Conservation (phyloP, 495 filamentous ascomycete genomes). For the Rostrohypoxylon terebratum region DNA sequence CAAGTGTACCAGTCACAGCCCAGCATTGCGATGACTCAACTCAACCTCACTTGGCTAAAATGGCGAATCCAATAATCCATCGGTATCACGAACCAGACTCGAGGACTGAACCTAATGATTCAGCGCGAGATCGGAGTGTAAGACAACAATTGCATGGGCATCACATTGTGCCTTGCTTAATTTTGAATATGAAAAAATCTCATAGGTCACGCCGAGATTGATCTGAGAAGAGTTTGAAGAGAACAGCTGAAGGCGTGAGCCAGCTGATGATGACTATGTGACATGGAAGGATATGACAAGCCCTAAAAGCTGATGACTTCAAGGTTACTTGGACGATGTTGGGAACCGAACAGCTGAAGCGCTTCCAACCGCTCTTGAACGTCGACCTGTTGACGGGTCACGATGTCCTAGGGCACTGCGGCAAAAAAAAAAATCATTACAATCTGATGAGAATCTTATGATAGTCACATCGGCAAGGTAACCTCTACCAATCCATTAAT, state of each 20-base stretch:
- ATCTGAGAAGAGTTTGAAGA: neutral
- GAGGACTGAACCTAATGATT: constrained; percentile 12
- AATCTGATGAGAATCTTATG: constrained; percentile 37
- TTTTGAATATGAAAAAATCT: constrained; percentile 19
- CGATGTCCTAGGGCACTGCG: constrained; percentile 8
- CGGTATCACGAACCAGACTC: constrained; percentile 36
- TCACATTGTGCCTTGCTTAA: constrained; percentile 29
- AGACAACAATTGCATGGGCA: constrained; percentile 23
- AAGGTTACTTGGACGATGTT: constrained; percentile 5
- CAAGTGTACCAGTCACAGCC: constrained; percentile 20
- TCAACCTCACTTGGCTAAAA: constrained; percentile 32
- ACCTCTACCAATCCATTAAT: constrained; percentile 36
- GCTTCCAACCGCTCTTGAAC: constrained; percentile 14
- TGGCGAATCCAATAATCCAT: constrained; percentile 27
- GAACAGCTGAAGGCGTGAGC: neutral
- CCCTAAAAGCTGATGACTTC: constrained; percentile 9
- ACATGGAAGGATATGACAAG: constrained; percentile 10
- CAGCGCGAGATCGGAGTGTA: constrained; percentile 41
- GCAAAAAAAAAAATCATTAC: constrained; percentile 6
- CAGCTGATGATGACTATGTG: constrained; percentile 23
- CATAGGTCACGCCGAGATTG: constrained; percentile 23
- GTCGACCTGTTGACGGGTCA: neutral
- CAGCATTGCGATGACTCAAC: constrained; percentile 44
- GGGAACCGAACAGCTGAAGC: constrained; percentile 4
- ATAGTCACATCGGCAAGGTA: constrained; percentile 35